Percentiles rank a stretch among this genome's conserved stretches.
phyloP scores from a whole-genome alignment of 1,139 yeast species.

The Komagataea norvegica region DNA sequence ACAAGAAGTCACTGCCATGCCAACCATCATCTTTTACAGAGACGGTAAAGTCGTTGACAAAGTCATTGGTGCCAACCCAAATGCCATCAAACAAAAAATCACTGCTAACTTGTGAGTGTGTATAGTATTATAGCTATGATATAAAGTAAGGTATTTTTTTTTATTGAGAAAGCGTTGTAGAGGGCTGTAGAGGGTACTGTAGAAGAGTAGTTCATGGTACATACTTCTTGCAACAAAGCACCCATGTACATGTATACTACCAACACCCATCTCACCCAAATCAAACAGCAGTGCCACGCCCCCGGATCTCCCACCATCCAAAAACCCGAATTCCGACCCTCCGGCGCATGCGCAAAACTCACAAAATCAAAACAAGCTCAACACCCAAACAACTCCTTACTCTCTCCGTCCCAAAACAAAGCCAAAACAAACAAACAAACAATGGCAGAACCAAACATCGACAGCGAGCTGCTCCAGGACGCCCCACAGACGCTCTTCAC shows the following conservation, averaged over 20 bases:
- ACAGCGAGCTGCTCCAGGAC: slow-evolving; percentile 11
- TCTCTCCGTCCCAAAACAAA: no score
- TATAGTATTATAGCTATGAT: no score
- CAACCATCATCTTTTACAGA: slow-evolving; percentile 79
- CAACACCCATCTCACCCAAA: no score
- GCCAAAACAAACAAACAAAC: slow-evolving; percentile 8
- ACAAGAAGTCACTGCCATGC: slow-evolving; percentile 80
- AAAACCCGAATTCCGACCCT: no score
- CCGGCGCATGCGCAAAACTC: no score
- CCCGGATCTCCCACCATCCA: no score
- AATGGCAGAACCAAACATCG: slow-evolving; percentile 12
- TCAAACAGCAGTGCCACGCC: no score
- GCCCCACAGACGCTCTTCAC: slow-evolving; percentile 10
- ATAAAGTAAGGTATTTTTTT: no score
- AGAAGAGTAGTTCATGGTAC: no score
- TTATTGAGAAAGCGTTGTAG: no score
- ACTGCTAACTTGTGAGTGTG: slow-evolving; percentile 45
- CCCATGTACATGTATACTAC: no score
- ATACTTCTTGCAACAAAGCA: not conserved
- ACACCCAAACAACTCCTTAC: slow-evolving; percentile 3
- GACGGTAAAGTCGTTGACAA: slow-evolving; percentile 65
- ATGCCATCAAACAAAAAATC: slow-evolving; percentile 69
- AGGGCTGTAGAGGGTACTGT: no score
- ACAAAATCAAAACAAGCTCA: not conserved
- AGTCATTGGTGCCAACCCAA: slow-evolving; percentile 85